Base-by-base conservation (phyloP, 176 grass and related monocot genomes). In the Urochloa ruziziensis region DNA sequence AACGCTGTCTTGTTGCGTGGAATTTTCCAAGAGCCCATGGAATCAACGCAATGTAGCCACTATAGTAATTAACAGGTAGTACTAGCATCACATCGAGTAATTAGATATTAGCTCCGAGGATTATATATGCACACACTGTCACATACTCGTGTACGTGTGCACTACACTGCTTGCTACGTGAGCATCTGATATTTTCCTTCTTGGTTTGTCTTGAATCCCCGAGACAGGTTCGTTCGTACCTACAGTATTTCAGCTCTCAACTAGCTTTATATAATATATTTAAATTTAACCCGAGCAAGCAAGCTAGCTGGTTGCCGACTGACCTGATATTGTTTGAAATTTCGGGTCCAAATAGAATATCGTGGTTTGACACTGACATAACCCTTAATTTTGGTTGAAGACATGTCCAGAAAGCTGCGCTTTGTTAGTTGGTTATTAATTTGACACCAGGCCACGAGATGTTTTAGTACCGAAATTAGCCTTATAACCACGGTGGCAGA, bases 171-270 rank as follows among this genome's bases (percentile, higher is more conserved):
- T 39, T 63, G 74, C 16, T 58, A 58, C 35, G 47, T 66, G 18
- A 42, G 47, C 56, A 62, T 10, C 16, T 33, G 12, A 30, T 33
- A 62, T 51, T 48, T 82, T 61, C 48, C 32, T 37, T 39, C 39
- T 42, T 25, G 16, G 78, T 49, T 84, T 84, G 81, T 80, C 75
- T 42, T 84, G 67, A 74, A 84, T 79, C 67, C 49, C 51, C 15
- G 36, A 79, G 86, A 59, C 81, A 79, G 65, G 86, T 79, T 27
- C 44, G 6, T 34, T 0, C 39, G 37, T n/a, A 7, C n/a, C n/a
- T n/a, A n/a, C n/a, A n/a, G n/a, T 71, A 4, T 63, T 86, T 82
- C 32, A 70, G 70, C 58, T 78, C 63, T 62, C 86, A 48, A 43
- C 24, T 46, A 9, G 67, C n/a, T 23, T 74, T 10, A n/a, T n/a